Evolutionary conservation across 139 green algal species (phyloP), one percentile per base, ranked within the genome.

Genomic region (Chlamydomonas applanata): DNA sequence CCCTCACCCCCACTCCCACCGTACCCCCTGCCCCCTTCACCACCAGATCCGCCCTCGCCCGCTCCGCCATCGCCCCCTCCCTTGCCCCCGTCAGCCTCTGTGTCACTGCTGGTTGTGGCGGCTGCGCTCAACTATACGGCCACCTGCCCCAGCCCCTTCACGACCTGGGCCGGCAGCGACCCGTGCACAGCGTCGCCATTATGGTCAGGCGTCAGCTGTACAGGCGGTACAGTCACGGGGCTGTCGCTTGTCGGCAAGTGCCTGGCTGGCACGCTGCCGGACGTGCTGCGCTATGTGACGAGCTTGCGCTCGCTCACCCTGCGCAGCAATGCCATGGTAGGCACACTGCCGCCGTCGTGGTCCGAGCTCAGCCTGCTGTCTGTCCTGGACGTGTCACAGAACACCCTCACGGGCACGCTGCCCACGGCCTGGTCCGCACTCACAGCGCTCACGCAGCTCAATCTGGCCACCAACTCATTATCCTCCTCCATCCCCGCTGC

Each of bases 321-420:
- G 40, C 40, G 40, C 40, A 11, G 40, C 36, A 70, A 36, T 4
- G n/a, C n/a, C 35, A n/a, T 57, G 34, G 7, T 35, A 2, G 78
- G 78, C 3, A 5, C 24, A 1, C 34, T 83, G 4, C 78, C 78
- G 2, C 0, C 17, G 0, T 29, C n/a, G 14, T 79, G 62, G 30
- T 30, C 3, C 4, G n/a, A 30, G 1, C 72, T 57, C 40, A 62
- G 14, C 1, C 4, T 16, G 52, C 56, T 78, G 1, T 49, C 44
- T 11, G 24, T 25, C 0, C 68, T 79, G 19, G 44, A 72, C 5
- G 14, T 83, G 14, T 32, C 25, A 2, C 24, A 36, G n/a, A 83
- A 75, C 4, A 22, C 30, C 1, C 57, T 83, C 5, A 75, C 29
- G 16, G 65, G 77, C 53, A 72, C 56, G 20, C 69, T 82, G 9